Evolutionary conservation across 2,329 filamentous ascomycete species (phyloP).

Genomic region (Fusarium sacchari): DNA sequence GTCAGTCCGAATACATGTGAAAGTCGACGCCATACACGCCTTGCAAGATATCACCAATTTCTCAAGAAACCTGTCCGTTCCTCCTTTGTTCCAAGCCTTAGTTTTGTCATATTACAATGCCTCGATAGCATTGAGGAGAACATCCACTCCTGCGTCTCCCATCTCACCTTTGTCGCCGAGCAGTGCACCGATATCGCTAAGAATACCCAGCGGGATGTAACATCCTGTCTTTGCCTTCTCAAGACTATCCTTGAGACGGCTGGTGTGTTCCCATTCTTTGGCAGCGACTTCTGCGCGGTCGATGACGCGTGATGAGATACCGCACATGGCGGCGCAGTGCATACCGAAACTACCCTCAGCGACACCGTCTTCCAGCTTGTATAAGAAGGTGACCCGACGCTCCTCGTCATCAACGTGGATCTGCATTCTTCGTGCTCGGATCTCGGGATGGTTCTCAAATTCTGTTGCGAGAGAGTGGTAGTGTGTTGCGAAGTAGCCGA

Average conservation of each 20-base stretch:
- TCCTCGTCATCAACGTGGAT: constrained; percentile 90
- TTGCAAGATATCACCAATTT: constrained; percentile 9
- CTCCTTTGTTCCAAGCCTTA: neutral
- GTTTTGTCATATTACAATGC: constrained; percentile 54
- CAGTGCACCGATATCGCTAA: constrained; percentile 87
- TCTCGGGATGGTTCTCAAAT: constrained; percentile 89
- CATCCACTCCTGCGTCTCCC: constrained; percentile 63
- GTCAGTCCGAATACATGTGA: constrained; percentile 14
- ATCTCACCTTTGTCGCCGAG: constrained; percentile 68
- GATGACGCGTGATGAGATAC: constrained; percentile 85
- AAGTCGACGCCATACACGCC: constrained; percentile 23
- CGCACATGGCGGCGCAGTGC: constrained; percentile 99
- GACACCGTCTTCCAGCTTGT: constrained; percentile 91
- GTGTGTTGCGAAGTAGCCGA: constrained; percentile 97
- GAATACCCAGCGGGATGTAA: constrained; percentile 84
- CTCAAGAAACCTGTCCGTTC: neutral
- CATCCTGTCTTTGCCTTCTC: constrained; percentile 82
- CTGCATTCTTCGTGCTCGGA: constrained; percentile 87
- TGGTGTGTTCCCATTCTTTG: constrained; percentile 94
- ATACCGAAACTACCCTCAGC: constrained; percentile 98
- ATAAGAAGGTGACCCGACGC: constrained; percentile 93
- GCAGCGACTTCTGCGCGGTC: constrained; percentile 89
- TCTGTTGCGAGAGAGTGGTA: constrained; percentile 95
- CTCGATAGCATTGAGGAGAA: constrained; percentile 69
- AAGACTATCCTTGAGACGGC: constrained; percentile 85